Evolutionary conservation across 192 early-diverging fungal genomes (phyloP).

Genomic region (Phlyctochytrium planicorne): DNA sequence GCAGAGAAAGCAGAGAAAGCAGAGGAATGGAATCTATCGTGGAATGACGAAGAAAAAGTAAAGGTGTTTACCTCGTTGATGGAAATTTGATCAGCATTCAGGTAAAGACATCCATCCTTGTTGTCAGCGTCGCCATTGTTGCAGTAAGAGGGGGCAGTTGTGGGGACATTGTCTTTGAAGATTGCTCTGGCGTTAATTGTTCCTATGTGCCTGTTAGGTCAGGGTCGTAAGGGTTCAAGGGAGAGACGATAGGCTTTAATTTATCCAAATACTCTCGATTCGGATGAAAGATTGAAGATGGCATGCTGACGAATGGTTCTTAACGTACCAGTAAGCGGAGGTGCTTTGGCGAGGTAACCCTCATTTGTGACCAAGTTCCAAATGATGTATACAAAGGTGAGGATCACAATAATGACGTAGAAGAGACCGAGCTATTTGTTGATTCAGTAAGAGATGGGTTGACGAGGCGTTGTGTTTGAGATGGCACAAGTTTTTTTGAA

Average conservation of each 20-base stretch:
- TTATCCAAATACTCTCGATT: not conserved
- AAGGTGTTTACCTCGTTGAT: too few species aligned
- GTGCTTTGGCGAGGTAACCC: conserved; percentile 29
- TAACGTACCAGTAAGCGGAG: conserved; percentile 36
- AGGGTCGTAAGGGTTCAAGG: too few species aligned
- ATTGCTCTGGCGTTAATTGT: conserved; percentile 17
- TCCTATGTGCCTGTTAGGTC: not conserved
- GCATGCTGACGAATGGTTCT: too few species aligned
- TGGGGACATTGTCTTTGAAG: conserved; percentile 1
- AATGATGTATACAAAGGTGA: conserved; percentile 40
- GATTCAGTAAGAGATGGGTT: not conserved
- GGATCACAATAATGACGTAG: conserved; percentile 15
- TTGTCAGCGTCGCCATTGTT: conserved; percentile 10
- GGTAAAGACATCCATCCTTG: conserved; percentile 25
- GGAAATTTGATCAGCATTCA: conserved; percentile 29
- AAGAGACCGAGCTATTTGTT: conserved; percentile 13
- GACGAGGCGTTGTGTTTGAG: too few species aligned
- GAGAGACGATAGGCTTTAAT: too few species aligned
- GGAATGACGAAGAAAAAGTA: too few species aligned
- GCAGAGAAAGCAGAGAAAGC: too few species aligned
- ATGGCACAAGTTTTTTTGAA: too few species aligned
- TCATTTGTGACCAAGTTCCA: conserved; percentile 29
- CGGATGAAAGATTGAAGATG: too few species aligned
- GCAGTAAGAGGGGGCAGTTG: conserved; percentile 27
- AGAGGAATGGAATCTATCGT: too few species aligned